Base-by-base conservation (phyloP, 225 moss, liverwort and hornwort species). In the Sphagnum tenellum region DNA sequence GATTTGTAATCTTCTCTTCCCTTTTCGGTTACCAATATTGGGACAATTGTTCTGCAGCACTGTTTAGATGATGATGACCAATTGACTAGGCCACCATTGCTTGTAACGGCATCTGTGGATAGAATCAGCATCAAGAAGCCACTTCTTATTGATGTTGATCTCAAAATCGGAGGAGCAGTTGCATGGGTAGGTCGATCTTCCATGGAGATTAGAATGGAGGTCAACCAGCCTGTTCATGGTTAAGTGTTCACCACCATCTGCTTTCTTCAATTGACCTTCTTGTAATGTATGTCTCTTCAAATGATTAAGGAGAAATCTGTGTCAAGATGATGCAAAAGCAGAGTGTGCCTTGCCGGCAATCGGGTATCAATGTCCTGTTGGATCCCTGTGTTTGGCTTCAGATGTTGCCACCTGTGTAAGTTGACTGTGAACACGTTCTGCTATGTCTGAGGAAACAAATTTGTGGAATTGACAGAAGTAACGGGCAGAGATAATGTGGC, bases 121-220 rank as follows among this genome's bases (percentile, higher is more conserved):
- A 96, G 92, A 66, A 92, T 92, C 63, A 92, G 86, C 70, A 81
- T 76, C 61, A 82, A 85, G 77, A 92, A 96, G 75, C 86, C 73
- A 10, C 70, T 96, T 11, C 71, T 56, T 46, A 64, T 92, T 45
- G 86, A 85, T 48, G 75, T 76, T 13, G 89, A 96, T 76, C 84
- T 96, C 60, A 80, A 76, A 50, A 76, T 92, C 71, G 82, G 72
- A 11, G 95, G 88, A 55, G 84, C 81, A 48, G 95, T 89, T 67
- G 88, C 86, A 56, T 92, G 95, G 95, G 92, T 88, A 51, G 95
- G 95, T 49, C 84, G 89, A 55, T 83, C 95, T 2, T 96, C 92
- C 64, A 96, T 96, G 95, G 95, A 96, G 75, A 96, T 96, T 72
- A 85, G 92, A 44, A 96, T 96, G 89, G 92, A 89, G 69, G 89